Evolutionary conservation across 768 basidiomycete species (phyloP), one percentile per base, ranked within the genome.

Genomic region (Tylopilus sp.): DNA sequence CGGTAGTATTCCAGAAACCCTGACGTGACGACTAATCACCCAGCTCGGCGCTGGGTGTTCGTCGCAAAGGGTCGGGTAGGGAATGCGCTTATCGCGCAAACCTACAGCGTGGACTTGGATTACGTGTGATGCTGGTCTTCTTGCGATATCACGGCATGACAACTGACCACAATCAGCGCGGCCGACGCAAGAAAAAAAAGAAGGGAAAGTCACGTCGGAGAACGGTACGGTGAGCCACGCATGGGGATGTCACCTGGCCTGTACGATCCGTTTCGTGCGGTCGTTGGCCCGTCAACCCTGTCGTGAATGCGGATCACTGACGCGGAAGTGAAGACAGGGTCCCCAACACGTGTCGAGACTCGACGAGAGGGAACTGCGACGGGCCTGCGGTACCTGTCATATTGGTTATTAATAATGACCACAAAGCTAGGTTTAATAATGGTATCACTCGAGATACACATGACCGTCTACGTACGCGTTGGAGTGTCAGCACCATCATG

Each of bases 281-380:
- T 22, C 13, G 24, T 16, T 11, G 52, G 30, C 30, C 17, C 33
- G 21, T 17, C 7, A 21, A 16, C 19, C 58, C 24, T 36, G 40
- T 41, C 29, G 11, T 38, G 36, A 19, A 43, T 30, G 54, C 60
- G 59, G 53, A 61, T 58, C 56, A 53, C 43, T n/a, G 53, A 61
- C 22, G 29, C 53, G 63, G 56, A 63, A 55, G 49, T 63, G 60
- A 58, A 46, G 4, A 14, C n/a, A 21, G 6, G 33, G 45, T 22
- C 29, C 25, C 13, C 46, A 30, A 61, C 62, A 63, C 61, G 62
- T 62, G 61, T 31, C 16, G 34, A 25, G 11, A 38, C 36, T 52
- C 34, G 45, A 30, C n/a, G 36, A 41, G 22, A 9, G 40, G 25
- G 29, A 34, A 38, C 21, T 26, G 48, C 31, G 45, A 46, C 40